Evolutionary conservation across 768 basidiomycete species (phyloP).

Genomic region (Mycena olivaceomarginata): DNA sequence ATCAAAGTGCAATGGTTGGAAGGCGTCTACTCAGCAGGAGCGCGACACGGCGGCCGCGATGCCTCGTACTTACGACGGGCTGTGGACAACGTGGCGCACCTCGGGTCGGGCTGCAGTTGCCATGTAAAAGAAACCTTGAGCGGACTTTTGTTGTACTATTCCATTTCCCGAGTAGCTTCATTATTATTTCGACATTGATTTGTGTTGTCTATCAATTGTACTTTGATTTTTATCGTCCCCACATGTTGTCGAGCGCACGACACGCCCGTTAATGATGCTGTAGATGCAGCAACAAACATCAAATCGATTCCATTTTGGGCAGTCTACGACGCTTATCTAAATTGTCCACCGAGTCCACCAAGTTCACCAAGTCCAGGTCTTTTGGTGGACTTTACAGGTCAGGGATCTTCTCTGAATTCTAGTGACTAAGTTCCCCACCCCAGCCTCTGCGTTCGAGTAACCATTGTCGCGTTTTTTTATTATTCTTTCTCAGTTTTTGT

Average conservation of each 20-base stretch:
- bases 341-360: no score
- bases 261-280: not conserved
- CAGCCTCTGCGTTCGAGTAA: no score
- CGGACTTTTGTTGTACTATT: not conserved
- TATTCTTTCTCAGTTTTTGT: no score
- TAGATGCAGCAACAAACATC: conserved; percentile 2
- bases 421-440: no score
- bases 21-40: not conserved
- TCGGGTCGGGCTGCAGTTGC: not conserved
- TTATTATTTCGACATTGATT: no score
- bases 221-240: not conserved
- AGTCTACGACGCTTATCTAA: no score
- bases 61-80: not conserved
- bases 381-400: no score
- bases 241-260: not conserved
- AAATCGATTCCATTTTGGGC: conserved; percentile 2
- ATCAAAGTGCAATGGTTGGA: conserved; percentile 1
- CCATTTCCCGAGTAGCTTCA: not conserved
- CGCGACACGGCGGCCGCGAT: conserved; percentile 5
- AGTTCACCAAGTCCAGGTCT: no score
- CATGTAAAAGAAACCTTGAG: not conserved
- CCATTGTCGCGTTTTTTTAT: no score
- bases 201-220: not conserved
- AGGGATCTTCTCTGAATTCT: no score
- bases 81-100: conserved; percentile 2